phyloP scores from a whole-genome alignment of 2,329 filamentous ascomycete genomes.

The Xylogone sp. region DNA sequence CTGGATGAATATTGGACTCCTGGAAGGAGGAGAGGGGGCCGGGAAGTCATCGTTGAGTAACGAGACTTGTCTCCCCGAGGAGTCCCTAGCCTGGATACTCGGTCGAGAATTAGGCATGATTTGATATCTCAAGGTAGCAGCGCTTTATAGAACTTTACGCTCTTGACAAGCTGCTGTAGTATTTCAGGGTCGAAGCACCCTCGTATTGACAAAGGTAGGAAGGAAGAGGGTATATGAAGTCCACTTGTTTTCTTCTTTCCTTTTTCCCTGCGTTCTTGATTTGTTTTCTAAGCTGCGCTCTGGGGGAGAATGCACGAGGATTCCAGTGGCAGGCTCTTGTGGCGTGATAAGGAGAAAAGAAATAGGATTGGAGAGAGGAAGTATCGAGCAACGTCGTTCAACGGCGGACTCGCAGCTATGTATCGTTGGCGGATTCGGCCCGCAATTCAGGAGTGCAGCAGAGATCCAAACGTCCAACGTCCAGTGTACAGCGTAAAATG shows the following conservation, averaged over 20 bases:
- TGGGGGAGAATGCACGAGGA: neutral
- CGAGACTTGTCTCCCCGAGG: conserved; percentile 54
- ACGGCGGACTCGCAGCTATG: neutral
- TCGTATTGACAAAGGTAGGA: neutral
- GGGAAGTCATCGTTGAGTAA: conserved; percentile 53
- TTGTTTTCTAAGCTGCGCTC: too few species aligned
- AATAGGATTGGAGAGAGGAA: neutral
- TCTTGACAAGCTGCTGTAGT: neutral
- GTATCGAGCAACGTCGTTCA: neutral
- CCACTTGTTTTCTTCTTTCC: neutral
- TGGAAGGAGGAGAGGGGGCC: conserved; percentile 14
- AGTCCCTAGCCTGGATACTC: conserved; percentile 52
- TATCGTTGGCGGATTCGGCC: neutral
- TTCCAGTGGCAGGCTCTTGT: neutral
- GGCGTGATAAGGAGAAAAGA: neutral
- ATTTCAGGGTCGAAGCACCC: neutral
- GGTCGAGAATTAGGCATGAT: conserved; percentile 9
- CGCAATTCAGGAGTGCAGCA: neutral
- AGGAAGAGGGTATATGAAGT: neutral
- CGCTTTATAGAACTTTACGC: neutral
- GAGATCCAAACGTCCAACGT: neutral
- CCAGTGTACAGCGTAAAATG: neutral
- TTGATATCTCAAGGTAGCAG: neutral
- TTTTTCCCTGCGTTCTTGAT: neutral
- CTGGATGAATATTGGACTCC: conserved; percentile 9